Conservation (phyloP, 305 asterid species). For the Fraxinus greggii region DNA sequence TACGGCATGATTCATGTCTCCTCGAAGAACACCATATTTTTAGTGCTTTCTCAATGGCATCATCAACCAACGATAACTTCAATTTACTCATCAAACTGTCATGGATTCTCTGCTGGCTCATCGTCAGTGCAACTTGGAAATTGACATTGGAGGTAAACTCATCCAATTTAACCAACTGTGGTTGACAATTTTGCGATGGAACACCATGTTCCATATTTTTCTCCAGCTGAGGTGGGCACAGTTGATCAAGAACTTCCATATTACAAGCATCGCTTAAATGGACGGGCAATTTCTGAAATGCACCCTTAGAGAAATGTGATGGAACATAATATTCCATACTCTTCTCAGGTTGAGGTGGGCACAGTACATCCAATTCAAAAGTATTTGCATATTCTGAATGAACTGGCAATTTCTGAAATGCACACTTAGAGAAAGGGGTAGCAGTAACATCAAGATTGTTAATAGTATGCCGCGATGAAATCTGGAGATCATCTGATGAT, state of each 20-base stretch:
- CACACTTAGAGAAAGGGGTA: conserved; percentile 43
- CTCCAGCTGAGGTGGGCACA: conserved; percentile 54
- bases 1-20: conserved; percentile 35
- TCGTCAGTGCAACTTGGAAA: conserved; percentile 57
- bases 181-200: conserved; percentile 36
- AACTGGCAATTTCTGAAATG: conserved; percentile 55
- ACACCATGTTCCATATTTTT: conserved; percentile 38
- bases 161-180: conserved; percentile 36
- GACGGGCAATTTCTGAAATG: conserved; percentile 42
- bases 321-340: conserved; percentile 30
- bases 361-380: conserved; percentile 52
- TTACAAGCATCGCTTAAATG: conserved; percentile 35
- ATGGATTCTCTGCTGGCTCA: conserved; percentile 60
- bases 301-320: conserved; percentile 27
- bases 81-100: conserved; percentile 56
- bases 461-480: conserved; percentile 22
- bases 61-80: conserved; percentile 47
- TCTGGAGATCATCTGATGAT: conserved; percentile 33
- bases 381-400: conserved; percentile 42
- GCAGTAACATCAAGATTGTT: conserved; percentile 28
- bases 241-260: conserved; percentile 43
- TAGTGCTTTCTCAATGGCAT: conserved; percentile 42
- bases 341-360: conserved; percentile 48
- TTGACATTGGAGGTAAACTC: conserved; percentile 36
- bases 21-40: conserved; percentile 28